phyloP scores from a whole-genome alignment of 352 stramenopile species.

The Pythium grandisporangium region DNA sequence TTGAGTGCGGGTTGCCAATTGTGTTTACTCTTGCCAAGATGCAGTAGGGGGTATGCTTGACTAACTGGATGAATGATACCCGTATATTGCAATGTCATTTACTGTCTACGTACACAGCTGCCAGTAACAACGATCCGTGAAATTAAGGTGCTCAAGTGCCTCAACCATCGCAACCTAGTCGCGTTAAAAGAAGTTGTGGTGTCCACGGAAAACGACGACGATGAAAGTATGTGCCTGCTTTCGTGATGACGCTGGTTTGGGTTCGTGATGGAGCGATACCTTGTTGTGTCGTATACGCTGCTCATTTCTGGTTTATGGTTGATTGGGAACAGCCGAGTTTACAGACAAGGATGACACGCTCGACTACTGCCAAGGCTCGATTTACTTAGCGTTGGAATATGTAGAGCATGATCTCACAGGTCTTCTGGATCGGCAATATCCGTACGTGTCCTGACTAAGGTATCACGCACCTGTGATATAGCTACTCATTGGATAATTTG shows the following conservation, averaged over 20 bases:
- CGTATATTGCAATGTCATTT: too few relatives aligned
- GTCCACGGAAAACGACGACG: slow-evolving; percentile 76
- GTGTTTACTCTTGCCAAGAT: too few relatives aligned
- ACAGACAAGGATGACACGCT: slow-evolving; percentile 77
- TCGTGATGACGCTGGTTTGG: not conserved
- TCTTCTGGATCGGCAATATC: slow-evolving; percentile 78
- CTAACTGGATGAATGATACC: not conserved
- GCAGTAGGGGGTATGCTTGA: not conserved
- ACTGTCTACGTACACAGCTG: slow-evolving; percentile 50
- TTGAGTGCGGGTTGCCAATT: slow-evolving; percentile 1
- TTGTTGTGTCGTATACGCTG: not conserved
- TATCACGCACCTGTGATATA: too few relatives aligned
- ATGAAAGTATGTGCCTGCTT: slow-evolving; percentile 38
- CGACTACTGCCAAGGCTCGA: slow-evolving; percentile 81
- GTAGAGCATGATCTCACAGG: slow-evolving; percentile 86
- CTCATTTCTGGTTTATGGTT: not conserved
- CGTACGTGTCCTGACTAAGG: slow-evolving; percentile 20
- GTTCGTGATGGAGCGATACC: not conserved
- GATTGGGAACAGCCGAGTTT: slow-evolving; percentile 39
- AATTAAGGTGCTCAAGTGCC: slow-evolving; percentile 97
- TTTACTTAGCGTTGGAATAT: slow-evolving; percentile 85
- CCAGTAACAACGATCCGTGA: slow-evolving; percentile 95
- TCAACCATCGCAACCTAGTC: slow-evolving; percentile 94
- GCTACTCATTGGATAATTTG: too few relatives aligned
- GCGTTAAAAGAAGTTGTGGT: slow-evolving; percentile 95